phyloP scores from a whole-genome alignment of 768 basidiomycete genomes.

The Boletus subcaerulescens region DNA sequence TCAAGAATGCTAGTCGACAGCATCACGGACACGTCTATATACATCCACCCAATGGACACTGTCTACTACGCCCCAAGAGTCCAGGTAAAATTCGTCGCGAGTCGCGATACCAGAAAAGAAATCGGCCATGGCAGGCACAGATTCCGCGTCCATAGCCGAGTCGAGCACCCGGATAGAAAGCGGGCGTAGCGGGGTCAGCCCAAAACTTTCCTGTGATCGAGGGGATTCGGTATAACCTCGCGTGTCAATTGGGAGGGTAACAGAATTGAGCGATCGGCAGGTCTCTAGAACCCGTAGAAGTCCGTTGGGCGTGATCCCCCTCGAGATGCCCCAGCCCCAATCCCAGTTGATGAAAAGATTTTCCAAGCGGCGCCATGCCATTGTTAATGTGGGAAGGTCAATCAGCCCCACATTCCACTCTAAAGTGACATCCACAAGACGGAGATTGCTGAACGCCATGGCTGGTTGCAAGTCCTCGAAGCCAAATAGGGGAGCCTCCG shows the following conservation, averaged over 20 bases:
- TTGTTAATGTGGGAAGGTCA: not conserved
- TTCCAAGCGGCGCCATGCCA: not conserved
- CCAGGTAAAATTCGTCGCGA: too few relatives aligned
- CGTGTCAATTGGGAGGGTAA: not conserved
- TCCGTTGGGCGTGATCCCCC: not conserved
- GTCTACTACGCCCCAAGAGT: too few relatives aligned
- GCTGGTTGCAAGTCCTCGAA: constrained; percentile 1
- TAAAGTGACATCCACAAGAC: not conserved
- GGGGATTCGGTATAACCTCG: not conserved
- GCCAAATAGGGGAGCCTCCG: not conserved
- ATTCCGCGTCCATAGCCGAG: not conserved
- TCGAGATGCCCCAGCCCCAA: not conserved
- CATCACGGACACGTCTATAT: too few relatives aligned
- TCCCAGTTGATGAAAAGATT: not conserved
- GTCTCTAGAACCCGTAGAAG: not conserved
- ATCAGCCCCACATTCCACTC: not conserved
- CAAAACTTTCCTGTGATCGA: too few relatives aligned
- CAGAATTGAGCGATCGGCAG: not conserved
- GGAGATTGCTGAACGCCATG: constrained; percentile 3
- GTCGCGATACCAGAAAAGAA: not conserved
- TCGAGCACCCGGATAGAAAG: not conserved
- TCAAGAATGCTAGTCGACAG: too few relatives aligned
- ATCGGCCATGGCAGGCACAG: not conserved
- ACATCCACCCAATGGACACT: too few relatives aligned
- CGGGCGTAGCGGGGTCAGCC: not conserved